Conservation (phyloP, 1,139 yeast genomes). For the Hemisphaericaspora lyxosophila region DNA sequence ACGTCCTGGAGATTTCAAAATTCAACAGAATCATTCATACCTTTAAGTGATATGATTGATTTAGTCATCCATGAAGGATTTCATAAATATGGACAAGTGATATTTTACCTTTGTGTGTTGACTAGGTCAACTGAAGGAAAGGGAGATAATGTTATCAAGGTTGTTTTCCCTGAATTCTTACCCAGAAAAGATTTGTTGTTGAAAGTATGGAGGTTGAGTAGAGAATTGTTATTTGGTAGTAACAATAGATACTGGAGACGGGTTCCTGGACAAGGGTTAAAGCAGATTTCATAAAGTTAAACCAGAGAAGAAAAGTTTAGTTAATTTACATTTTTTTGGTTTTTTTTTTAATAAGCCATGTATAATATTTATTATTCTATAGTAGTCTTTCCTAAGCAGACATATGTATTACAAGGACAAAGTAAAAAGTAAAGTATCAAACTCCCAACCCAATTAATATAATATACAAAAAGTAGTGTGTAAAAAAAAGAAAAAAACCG, state of each 20-base stretch:
- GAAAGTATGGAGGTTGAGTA: conserved; percentile 40
- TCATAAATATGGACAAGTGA: conserved; percentile 57
- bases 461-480: background rate
- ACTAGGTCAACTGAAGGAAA: conserved; percentile 33
- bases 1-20: conserved; percentile 29
- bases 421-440: background rate
- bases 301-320: too few species aligned
- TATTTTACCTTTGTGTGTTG: conserved; percentile 59
- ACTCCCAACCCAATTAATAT: conserved; percentile 4
- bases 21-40: conserved; percentile 41
- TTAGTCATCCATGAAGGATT: conserved; percentile 70
- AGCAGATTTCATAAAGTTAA: conserved; percentile 7
- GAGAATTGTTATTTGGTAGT: conserved; percentile 39
- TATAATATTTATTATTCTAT: background rate
- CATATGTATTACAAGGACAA: background rate
- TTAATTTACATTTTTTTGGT: background rate
- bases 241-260: conserved; percentile 39
- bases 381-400: background rate
- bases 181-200: conserved; percentile 46
- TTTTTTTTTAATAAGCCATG: background rate
- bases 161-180: conserved; percentile 50
- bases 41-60: conserved; percentile 54
- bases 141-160: conserved; percentile 35
- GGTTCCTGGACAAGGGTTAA: conserved; percentile 47
- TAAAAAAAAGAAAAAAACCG: background rate